Evolutionary conservation across 2,329 filamentous ascomycete species (phyloP).

Genomic region (Trichoderma koningiopsis): DNA sequence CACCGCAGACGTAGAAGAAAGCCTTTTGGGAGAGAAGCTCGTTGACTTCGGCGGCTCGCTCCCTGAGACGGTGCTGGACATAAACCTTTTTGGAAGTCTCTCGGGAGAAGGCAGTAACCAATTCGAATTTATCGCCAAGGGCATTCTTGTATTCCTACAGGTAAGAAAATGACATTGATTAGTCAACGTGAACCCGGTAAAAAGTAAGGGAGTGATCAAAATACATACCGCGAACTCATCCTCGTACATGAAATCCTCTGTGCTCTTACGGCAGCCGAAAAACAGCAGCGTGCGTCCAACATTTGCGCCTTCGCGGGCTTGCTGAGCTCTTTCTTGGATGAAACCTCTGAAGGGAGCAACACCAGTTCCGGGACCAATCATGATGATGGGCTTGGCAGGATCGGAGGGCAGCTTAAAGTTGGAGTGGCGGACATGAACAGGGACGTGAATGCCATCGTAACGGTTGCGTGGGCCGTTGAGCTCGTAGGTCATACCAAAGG

Average conservation of each 20-base stretch:
- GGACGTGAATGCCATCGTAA: conserved; percentile 93
- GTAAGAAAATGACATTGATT: conserved; percentile 16
- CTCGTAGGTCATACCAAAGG: conserved; percentile 82
- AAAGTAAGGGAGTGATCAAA: not conserved
- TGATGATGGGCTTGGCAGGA: conserved; percentile 89
- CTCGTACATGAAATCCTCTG: conserved; percentile 92
- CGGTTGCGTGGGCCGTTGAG: conserved; percentile 91
- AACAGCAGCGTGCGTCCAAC: conserved; percentile 90
- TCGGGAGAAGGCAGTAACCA: conserved; percentile 95
- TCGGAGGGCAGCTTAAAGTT: conserved; percentile 99
- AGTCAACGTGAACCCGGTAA: not conserved
- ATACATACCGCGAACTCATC: conserved; percentile 85
- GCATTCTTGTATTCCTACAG: conserved; percentile 76
- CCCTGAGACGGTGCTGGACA: conserved; percentile 89
- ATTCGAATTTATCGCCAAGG: conserved; percentile 84
- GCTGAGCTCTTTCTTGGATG: conserved; percentile 86
- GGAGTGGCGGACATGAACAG: conserved; percentile 93
- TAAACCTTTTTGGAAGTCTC: conserved; percentile 88
- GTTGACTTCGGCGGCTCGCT: conserved; percentile 81
- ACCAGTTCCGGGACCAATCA: conserved; percentile 94
- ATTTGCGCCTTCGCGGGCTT: conserved; percentile 75
- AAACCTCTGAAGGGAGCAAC: conserved; percentile 96
- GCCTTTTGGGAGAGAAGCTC: conserved; percentile 82
- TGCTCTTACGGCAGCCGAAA: conserved; percentile 85
- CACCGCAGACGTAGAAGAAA: conserved; percentile 97